Base-by-base conservation (phyloP, 768 basidiomycete species). In the Hericium coralloides region DNA sequence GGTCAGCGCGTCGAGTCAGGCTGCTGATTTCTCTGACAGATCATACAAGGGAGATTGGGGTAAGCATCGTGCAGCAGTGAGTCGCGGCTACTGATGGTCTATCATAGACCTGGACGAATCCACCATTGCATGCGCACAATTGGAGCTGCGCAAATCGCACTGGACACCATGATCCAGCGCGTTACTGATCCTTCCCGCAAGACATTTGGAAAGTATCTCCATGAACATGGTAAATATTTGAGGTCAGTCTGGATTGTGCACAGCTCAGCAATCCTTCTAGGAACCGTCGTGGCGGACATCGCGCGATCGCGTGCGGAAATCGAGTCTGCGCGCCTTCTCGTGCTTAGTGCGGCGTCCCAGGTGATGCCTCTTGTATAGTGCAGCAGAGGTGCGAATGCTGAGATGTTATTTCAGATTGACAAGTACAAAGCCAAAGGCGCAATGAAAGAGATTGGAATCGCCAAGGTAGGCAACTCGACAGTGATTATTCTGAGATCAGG, bases 61-160 rank as follows among this genome's bases (percentile, higher is more conserved):
- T 89, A 68, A 49, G 79, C 65, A 26, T 31, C 4, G 4, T 26
- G 14, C 37, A 43, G 1, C 38, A 12, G 12, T 3, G 12, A 20
- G 26, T 18, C 38, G 52, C 38, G 53, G 12, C 60, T 26, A 20
- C 48, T 50, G 61, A 41, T 49, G 47, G 3, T 17, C 22, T 7
- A 38, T 63, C 38, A 20, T 59, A 92, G 92, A 43, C 94, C 94
- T 52, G 94, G 94, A n/a, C 87, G 94, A 55, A 89, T 95, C 64
- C 94, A 95, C 66, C 92, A 95, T 67, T 97, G 95, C 76, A 99
- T 99, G 97, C 85, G 97, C 39, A 89, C 92, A 8, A 91, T 99
- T 57, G 97, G 97, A 20, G 80, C 80, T 20, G 97, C 97, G 1
- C 83, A 87, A 59, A 78, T 81, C 22, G 88, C 95, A 2, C 74